Conservation (phyloP, 768 basidiomycete genomes). For the Amanita muscaria region DNA sequence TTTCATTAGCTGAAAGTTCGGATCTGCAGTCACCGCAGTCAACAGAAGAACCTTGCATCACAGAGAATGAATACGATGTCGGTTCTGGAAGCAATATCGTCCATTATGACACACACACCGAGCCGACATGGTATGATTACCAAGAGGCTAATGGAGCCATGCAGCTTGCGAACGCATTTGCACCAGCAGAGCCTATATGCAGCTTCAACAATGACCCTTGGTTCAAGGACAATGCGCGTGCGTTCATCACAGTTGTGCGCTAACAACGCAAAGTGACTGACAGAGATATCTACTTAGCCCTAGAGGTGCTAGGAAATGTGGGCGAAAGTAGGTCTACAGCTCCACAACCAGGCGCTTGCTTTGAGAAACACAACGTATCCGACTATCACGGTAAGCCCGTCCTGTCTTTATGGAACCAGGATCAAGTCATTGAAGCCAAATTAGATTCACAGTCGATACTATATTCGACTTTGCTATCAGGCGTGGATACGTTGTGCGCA, state of each 20-base stretch:
- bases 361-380: background rate
- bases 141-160: background rate
- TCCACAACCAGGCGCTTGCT: background rate
- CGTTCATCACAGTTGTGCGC: too few species aligned
- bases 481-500: background rate
- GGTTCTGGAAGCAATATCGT: background rate
- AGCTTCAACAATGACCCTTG: background rate
- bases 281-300: background rate
- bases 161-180: background rate
- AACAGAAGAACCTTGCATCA: background rate
- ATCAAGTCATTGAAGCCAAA: background rate
- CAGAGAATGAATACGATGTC: background rate
- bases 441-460: background rate
- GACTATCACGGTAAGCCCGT: conserved; percentile 1
- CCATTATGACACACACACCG: background rate
- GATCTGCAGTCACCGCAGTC: background rate
- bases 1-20: background rate
- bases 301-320: background rate
- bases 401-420: background rate
- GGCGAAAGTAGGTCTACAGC: background rate
- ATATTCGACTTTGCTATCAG: background rate
- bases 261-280: background rate
- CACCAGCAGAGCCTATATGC: background rate
- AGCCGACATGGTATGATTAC: background rate
- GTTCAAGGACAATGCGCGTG: conserved; percentile 1